Percentiles rank a stretch among this genome's conserved stretches.
phyloP scores from a whole-genome alignment of 1,139 yeast species.

The Blastobotrys aristatus region DNA sequence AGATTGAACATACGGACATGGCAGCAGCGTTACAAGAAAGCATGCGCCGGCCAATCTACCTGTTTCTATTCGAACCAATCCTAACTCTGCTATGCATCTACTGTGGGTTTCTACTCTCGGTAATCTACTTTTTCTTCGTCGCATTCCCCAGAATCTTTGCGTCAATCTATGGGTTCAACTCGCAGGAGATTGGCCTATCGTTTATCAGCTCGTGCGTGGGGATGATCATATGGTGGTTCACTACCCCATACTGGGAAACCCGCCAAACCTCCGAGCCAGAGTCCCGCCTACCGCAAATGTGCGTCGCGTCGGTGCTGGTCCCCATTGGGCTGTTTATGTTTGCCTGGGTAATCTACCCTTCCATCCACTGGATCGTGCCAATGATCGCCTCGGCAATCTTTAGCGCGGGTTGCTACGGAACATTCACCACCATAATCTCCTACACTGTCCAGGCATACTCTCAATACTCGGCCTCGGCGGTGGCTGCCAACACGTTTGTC shows the following conservation, averaged over 20 bases:
- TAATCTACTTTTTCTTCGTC: constrained; percentile 57
- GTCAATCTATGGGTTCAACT: constrained; percentile 43
- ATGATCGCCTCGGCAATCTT: constrained; percentile 35
- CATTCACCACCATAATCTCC: constrained; percentile 12
- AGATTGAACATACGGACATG: constrained; percentile 65
- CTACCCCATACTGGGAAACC: constrained; percentile 25
- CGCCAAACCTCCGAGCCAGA: constrained; percentile 38
- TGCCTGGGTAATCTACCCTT: constrained; percentile 59
- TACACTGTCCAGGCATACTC: constrained; percentile 13
- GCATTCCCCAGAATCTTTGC: constrained; percentile 55
- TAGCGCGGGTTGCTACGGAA: constrained; percentile 12
- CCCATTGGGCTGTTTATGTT: constrained; percentile 60
- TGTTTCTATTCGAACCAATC: constrained; percentile 8
- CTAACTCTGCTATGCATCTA: constrained; percentile 32
- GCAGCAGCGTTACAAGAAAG: constrained; percentile 30
- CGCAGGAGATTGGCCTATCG: constrained; percentile 15
- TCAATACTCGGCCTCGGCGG: constrained; percentile 12
- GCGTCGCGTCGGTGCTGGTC: constrained; percentile 41
- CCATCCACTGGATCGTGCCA: constrained; percentile 79
- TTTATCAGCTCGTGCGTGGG: constrained; percentile 30
- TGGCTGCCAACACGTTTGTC: constrained; percentile 14
- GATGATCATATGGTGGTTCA: constrained; percentile 8
- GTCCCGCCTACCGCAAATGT: constrained; percentile 44
- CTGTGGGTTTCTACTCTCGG: constrained; percentile 44
- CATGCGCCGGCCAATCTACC: constrained; percentile 3